phyloP scores from a whole-genome alignment of 2,329 filamentous ascomycete genomes.

The Penicillium sp. region DNA sequence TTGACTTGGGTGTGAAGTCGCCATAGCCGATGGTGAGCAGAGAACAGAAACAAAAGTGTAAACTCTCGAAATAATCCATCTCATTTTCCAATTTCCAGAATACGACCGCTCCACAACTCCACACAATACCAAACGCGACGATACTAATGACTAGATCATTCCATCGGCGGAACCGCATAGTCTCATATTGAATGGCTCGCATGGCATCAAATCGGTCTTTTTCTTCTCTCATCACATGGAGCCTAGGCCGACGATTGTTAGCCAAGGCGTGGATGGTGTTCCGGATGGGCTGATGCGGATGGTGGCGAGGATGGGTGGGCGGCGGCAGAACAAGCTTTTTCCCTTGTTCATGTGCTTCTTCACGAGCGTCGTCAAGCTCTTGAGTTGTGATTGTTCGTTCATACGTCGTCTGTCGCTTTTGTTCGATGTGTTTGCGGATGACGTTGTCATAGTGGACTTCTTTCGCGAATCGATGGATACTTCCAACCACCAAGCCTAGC shows the following conservation, averaged over 20 bases:
- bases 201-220: slow-evolving; percentile 74
- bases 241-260: slow-evolving; percentile 38
- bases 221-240: slow-evolving; percentile 61
- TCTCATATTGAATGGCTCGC: slow-evolving; percentile 71
- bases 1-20: slow-evolving; percentile 72
- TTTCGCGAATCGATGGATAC: slow-evolving; percentile 66
- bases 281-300: slow-evolving; percentile 17
- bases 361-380: slow-evolving; percentile 25
- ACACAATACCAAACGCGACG: slow-evolving; percentile 68
- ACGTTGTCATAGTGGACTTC: slow-evolving; percentile 63
- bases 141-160: slow-evolving; percentile 67
- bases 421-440: slow-evolving; percentile 57
- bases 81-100: slow-evolving; percentile 62
- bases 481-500: slow-evolving; percentile 77
- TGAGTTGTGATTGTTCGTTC: slow-evolving; percentile 51
- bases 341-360: slow-evolving; percentile 1
- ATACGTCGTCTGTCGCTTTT: slow-evolving; percentile 54
- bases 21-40: slow-evolving; percentile 87
- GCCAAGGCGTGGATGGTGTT: slow-evolving; percentile 24
- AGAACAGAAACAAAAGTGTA: slow-evolving; percentile 84
- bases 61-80: slow-evolving; percentile 68
- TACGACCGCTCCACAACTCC: slow-evolving; percentile 75
- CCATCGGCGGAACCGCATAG: slow-evolving; percentile 69
- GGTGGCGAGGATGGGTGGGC: slow-evolving; percentile 7
- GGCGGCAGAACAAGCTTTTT: neutral